Conservation (phyloP, 108 stramenopile species). For the Discostella stelligeroides region DNA sequence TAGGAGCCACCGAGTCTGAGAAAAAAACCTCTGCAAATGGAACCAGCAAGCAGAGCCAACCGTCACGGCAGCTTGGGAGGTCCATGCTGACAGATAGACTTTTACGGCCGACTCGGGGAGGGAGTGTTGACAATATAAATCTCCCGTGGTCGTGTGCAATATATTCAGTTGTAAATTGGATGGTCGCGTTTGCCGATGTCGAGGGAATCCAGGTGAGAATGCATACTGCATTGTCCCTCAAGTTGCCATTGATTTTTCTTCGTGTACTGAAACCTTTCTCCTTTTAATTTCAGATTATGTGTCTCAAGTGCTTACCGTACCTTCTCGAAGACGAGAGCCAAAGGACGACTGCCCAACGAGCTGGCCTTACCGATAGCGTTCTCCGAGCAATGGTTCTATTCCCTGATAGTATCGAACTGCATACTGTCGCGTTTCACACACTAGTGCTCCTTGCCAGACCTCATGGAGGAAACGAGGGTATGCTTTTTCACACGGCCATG, state of each 20-base stretch:
- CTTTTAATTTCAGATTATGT: conserved; percentile 60
- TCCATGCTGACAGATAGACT: conserved; percentile 76
- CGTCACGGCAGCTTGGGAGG: conserved; percentile 50
- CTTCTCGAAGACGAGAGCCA: conserved; percentile 81
- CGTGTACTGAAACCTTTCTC: background rate
- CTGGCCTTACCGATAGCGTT: conserved; percentile 79
- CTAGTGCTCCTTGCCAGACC: conserved; percentile 91
- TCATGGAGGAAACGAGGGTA: conserved; percentile 90
- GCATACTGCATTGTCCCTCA: background rate
- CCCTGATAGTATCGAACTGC: conserved; percentile 74
- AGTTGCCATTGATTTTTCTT: background rate
- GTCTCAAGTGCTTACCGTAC: conserved; percentile 72
- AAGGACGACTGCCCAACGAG: conserved; percentile 71
- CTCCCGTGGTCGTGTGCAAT: conserved; percentile 88
- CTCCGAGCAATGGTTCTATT: conserved; percentile 87
- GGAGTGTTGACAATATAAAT: conserved; percentile 57
- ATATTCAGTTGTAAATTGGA: conserved; percentile 90
- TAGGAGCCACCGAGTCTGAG: conserved; percentile 3
- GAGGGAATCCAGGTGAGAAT: conserved; percentile 75
- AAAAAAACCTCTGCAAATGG: conserved; percentile 3
- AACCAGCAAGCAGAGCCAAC: conserved; percentile 5
- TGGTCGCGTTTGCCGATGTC: conserved; percentile 84
- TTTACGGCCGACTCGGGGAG: conserved; percentile 61
- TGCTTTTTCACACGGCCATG: conserved; percentile 87
- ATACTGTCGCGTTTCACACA: conserved; percentile 87